Evolutionary conservation across 805 yeast genomes (phyloP).

Genomic region (Kuraishia piskuri): DNA sequence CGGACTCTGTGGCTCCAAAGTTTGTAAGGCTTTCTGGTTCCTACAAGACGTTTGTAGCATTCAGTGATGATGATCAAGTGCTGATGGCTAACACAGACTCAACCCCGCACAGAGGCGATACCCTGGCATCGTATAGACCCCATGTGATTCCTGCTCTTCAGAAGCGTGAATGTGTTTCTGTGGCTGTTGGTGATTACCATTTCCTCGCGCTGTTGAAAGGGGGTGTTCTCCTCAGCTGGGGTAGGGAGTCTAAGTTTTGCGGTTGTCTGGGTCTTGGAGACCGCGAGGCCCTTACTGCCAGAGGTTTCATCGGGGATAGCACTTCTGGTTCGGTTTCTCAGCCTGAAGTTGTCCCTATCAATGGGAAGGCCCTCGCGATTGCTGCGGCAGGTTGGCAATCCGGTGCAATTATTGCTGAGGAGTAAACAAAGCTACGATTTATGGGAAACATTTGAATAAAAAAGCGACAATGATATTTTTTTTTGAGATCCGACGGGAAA

Average conservation of each 20-base stretch:
- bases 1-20: constrained; percentile 16
- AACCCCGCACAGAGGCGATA: constrained; percentile 9
- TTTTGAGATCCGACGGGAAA: too few relatives aligned
- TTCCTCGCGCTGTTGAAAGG: constrained; percentile 47
- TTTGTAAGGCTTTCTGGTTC: constrained; percentile 49
- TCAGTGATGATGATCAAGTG: constrained; percentile 42
- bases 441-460: too few relatives aligned
- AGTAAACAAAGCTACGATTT: neutral
- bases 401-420: constrained; percentile 42
- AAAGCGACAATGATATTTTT: neutral
- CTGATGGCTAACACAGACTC: constrained; percentile 25
- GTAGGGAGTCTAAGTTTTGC: constrained; percentile 48
- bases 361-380: constrained; percentile 45
- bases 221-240: constrained; percentile 62
- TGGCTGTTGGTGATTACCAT: constrained; percentile 71
- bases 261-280: constrained; percentile 69
- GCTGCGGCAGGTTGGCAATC: constrained; percentile 82
- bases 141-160: constrained; percentile 32
- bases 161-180: constrained; percentile 37
- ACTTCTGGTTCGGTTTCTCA: constrained; percentile 20
- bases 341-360: constrained; percentile 32
- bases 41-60: constrained; percentile 43
- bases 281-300: constrained; percentile 4
- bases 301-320: constrained; percentile 3
- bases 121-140: constrained; percentile 14